These are phyloP conservation scores for Trichosporon ovoides DNA, from an alignment of 1,284 basidiomycete species.

Conservation along the genomic window DNA sequence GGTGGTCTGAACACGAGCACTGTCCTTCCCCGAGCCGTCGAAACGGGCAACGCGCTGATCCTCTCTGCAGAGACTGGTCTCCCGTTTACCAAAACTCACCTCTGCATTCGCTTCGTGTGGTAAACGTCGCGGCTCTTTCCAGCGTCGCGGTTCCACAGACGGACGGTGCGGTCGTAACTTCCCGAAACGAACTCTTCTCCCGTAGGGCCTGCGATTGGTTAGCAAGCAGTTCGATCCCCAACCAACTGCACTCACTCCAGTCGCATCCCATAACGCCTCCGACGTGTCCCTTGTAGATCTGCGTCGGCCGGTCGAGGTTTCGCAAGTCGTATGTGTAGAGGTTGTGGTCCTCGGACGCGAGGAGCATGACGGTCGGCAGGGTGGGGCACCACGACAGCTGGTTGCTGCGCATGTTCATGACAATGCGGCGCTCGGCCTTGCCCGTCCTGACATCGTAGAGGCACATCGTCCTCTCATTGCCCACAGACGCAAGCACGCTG, in stretches of 20 bases:
- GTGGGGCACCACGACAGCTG: constrained; percentile 92
- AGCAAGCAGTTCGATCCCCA: too few species aligned
- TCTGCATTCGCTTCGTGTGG: constrained; percentile 98
- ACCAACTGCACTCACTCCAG: constrained; percentile 60
- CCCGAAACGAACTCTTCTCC: constrained; percentile 95
- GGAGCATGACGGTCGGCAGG: constrained; percentile 81
- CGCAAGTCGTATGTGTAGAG: constrained; percentile 97
- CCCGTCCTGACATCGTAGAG: constrained; percentile 94
- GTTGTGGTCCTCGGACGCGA: constrained; percentile 97
- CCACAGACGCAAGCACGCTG: constrained; percentile 86
- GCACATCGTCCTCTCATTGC: constrained; percentile 89
- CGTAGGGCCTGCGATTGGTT: constrained; percentile 58
- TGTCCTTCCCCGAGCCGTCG: too few species aligned
- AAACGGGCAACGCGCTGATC: too few species aligned
- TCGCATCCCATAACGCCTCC: constrained; percentile 90
- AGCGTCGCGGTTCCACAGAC: constrained; percentile 85
- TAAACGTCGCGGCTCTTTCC: constrained; percentile 86
- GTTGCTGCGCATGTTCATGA: constrained; percentile 90
- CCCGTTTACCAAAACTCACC: constrained; percentile 57
- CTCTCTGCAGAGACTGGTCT: too few species aligned
- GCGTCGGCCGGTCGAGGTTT: constrained; percentile 72
- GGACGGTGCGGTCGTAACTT: constrained; percentile 89
- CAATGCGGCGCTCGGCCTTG: constrained; percentile 81
- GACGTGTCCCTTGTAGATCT: constrained; percentile 97
- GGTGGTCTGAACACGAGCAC: too few species aligned